Evolutionary conservation across 2,329 filamentous ascomycete species (phyloP).

Genomic region (Hypoxylon sp.): DNA sequence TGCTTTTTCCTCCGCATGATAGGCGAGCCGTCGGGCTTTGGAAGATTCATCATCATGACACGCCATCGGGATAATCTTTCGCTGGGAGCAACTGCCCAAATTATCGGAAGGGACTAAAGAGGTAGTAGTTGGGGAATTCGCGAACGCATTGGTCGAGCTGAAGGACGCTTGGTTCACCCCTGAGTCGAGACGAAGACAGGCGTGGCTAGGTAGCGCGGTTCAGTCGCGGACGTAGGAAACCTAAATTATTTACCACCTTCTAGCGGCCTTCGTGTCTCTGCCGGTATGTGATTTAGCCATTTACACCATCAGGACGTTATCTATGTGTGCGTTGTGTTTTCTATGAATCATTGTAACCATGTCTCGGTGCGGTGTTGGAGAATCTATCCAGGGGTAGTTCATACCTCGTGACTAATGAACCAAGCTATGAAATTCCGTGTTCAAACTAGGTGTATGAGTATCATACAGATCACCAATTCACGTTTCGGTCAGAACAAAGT

Average conservation of each 20-base stretch:
- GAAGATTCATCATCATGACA: constrained; percentile 20
- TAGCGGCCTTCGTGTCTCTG: constrained; percentile 1
- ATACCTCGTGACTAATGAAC: background rate
- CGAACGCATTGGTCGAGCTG: constrained; percentile 14
- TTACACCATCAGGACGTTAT: background rate
- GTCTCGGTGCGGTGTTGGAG: background rate
- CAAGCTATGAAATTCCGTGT: background rate
- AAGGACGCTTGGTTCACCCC: constrained; percentile 18
- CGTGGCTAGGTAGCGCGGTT: constrained; percentile 31
- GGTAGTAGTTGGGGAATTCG: constrained; percentile 22
- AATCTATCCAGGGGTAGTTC: background rate
- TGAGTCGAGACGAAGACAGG: background rate
- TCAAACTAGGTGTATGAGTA: background rate
- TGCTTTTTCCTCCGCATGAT: constrained; percentile 31
- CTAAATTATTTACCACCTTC: constrained; percentile 41
- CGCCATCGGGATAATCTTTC: constrained; percentile 11
- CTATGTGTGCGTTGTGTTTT: background rate
- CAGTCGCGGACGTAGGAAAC: constrained; percentile 42
- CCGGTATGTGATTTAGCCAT: constrained; percentile 12
- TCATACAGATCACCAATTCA: background rate
- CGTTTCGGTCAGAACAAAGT: background rate
- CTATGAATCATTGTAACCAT: background rate
- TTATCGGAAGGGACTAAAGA: constrained; percentile 18
- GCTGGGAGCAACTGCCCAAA: constrained; percentile 4
- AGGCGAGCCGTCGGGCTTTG: constrained; percentile 24